Base-by-base conservation (phyloP, 2,329 filamentous ascomycete genomes). In the Nothophoma quercina region DNA sequence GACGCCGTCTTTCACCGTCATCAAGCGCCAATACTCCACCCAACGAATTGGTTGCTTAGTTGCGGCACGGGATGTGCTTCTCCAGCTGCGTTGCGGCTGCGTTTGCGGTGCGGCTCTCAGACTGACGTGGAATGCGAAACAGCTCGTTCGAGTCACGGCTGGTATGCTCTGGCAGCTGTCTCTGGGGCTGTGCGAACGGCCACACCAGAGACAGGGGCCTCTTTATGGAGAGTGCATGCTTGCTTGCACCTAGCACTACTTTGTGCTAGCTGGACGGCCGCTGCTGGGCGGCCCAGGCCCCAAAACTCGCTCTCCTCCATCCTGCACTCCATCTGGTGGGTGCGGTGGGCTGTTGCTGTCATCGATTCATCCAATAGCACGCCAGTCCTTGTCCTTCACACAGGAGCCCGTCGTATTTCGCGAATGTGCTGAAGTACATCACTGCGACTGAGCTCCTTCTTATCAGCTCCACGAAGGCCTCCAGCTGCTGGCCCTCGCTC, bases 1-100 rank as follows among this genome's bases (percentile, higher is more conserved):
- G 67, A 63, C 60, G 61, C 64, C 66, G 64, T 59, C 61, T 64
- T 64, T 62, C 54, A 64, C 59, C 60, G 59, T 62, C 62, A 61
- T 62, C 60, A 63, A 53, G 63, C 60, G 60, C 56, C 64, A 63
- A 60, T 52, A 55, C 50, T 57, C 56, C 58, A 58, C 63, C 53
- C 50, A 53, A 51, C 45, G 54, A 48, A 54, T 51, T 48, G 55
- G 49, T 54, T 43, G 48, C 41, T 40, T 56, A 22, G 48, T 32
- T 42, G 30, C 49, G 51, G 46, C 54, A 50, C 51, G 45, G 56
- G 26, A 15, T 38, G 33, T 45, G 19, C 29, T n/a, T 30, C 33
- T 41, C 43, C 47, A 44, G 44, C 51, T 41, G 41, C 26, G 44
- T 18, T 55, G 58, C 54, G 51, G 38, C 39, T 47, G 54, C 47